Percentiles rank a stretch among this genome's conserved stretches.
These are phyloP conservation scores for Pyrrhoderma lamaoense DNA, from an alignment of 1,284 basidiomycete genomes.

Conservation along the genomic window DNA sequence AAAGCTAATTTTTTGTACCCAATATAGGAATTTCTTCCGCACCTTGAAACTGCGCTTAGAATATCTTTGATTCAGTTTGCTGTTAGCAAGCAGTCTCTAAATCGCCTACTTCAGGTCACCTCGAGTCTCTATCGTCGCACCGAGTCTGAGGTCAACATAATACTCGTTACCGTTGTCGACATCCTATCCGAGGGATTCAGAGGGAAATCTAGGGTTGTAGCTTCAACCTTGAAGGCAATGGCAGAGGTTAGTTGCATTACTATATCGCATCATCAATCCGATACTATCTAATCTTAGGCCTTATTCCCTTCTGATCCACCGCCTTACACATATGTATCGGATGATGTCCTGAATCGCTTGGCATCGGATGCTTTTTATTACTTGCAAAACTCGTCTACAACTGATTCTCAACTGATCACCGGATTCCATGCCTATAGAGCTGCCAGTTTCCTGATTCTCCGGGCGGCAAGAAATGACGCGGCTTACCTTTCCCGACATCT, in stretches of 20 bases:
- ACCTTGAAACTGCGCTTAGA: constrained; percentile 51
- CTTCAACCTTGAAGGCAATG: constrained; percentile 21
- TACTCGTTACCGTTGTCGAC: constrained; percentile 47
- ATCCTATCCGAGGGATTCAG: constrained; percentile 30
- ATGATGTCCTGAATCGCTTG: constrained; percentile 31
- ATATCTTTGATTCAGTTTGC: constrained; percentile 43
- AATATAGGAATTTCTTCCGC: constrained; percentile 49
- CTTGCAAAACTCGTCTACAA: constrained; percentile 41
- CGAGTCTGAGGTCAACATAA: constrained; percentile 30
- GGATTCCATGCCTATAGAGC: constrained; percentile 47
- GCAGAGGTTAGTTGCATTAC: constrained; percentile 19
- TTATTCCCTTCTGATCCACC: constrained; percentile 14
- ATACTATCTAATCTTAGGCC: constrained; percentile 24
- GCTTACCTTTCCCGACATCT: constrained; percentile 29
- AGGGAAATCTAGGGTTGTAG: constrained; percentile 18
- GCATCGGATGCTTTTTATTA: constrained; percentile 46
- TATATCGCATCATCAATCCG: neutral
- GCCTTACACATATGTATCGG: constrained; percentile 22
- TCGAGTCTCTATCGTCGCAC: constrained; percentile 36
- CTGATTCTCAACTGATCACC: constrained; percentile 37
- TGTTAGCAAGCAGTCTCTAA: constrained; percentile 39
- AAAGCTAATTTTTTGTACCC: constrained; percentile 4
- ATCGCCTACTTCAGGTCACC: constrained; percentile 43
- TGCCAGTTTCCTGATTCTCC: constrained; percentile 46
- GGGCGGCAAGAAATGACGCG: constrained; percentile 34